phyloP scores from a whole-genome alignment of 2,329 filamentous ascomycete species.

The Penicillium sp. region DNA sequence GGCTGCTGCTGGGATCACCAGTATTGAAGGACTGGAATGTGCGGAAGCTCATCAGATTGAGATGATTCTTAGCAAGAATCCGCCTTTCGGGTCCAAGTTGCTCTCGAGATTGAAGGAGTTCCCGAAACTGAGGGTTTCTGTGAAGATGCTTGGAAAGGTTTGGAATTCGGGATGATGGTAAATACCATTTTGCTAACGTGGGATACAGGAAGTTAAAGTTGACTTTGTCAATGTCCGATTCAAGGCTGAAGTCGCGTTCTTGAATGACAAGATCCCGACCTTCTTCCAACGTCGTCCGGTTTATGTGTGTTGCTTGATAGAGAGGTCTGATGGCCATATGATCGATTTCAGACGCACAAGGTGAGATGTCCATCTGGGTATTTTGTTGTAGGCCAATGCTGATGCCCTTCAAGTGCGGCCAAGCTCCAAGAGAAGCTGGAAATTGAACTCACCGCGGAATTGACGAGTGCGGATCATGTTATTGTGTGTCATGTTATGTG shows the following conservation, averaged over 20 bases:
- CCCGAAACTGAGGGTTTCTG: conserved; percentile 61
- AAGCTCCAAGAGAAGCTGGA: conserved; percentile 63
- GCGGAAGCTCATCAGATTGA: conserved; percentile 73
- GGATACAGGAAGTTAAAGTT: conserved; percentile 32
- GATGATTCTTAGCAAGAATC: conserved; percentile 70
- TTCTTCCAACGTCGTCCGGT: conserved; percentile 64
- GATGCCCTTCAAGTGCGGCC: conserved; percentile 50
- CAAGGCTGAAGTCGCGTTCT: conserved; percentile 66
- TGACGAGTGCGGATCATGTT: conserved; percentile 55
- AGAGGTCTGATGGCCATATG: conserved; percentile 66
- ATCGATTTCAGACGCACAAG: conserved; percentile 65
- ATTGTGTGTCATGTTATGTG: conserved; percentile 74
- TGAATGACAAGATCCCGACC: conserved; percentile 62
- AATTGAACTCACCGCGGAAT: conserved; percentile 57
- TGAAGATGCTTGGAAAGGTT: conserved; percentile 52
- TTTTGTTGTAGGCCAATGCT: conserved; percentile 16
- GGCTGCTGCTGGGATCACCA: conserved; percentile 65
- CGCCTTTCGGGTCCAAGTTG: conserved; percentile 74
- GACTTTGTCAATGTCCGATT: conserved; percentile 58
- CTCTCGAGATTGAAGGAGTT: conserved; percentile 66
- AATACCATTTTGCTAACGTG: conserved; percentile 11
- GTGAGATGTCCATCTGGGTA: conserved; percentile 35
- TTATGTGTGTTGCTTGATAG: conserved; percentile 70
- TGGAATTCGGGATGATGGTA: conserved; percentile 28
- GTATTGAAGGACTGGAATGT: conserved; percentile 65